Base-by-base conservation (phyloP, 106 monocot genomes). In the Dactylorhiza incarnata region DNA sequence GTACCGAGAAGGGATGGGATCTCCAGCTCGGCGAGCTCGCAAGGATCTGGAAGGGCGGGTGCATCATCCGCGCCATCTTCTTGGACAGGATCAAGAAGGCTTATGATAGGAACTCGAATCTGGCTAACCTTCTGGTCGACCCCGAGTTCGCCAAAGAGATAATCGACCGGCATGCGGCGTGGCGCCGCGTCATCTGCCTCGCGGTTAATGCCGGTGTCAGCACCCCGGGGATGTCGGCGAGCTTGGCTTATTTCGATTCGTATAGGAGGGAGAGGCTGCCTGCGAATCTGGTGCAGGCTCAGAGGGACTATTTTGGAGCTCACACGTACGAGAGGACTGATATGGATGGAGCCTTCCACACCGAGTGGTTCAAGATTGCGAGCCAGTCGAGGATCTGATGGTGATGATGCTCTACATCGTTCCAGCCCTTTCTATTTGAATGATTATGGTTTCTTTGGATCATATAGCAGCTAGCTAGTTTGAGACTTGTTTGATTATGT, bases 91-190 rank as follows among this genome's bases (percentile, higher is more conserved):
- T 86, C 74, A 86, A 86, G 81, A 80, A 83, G 48, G 86, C 86
- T 2, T 86, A 86, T 43, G 83, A 86, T 37, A 74, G 86, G 81
- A 86, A 86, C 25, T 17, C 83, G 1, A 55, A 86, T 12, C 74
- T 86, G n/a, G 17, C 86, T 0, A 86, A 81, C 71, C 86, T 86
- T 22, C 78, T 86, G 5, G 74, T 86, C 48, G 86, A 86, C 19
- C 86, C 86, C 5, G 86, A 86, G 71, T 86, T 83, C 75, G 86
- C 86, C 3, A 86, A 77, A 46, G 86, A 86, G 80, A 86, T 86
- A 22, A 52, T 83, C 6, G 86, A 86, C 24, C 63, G 86, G 52
- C 86, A 86, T 44, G 54, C 77, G 1, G 86, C 83, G 66, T 86
- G 86, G 86, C 80, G 80, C 0, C 37, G 83, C 12, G 86, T 86